Evolutionary conservation across 371 early-diverging fungal genomes (phyloP), one percentile per base, ranked within the genome.

Genomic region (Syncephalastrum contaminatum): DNA sequence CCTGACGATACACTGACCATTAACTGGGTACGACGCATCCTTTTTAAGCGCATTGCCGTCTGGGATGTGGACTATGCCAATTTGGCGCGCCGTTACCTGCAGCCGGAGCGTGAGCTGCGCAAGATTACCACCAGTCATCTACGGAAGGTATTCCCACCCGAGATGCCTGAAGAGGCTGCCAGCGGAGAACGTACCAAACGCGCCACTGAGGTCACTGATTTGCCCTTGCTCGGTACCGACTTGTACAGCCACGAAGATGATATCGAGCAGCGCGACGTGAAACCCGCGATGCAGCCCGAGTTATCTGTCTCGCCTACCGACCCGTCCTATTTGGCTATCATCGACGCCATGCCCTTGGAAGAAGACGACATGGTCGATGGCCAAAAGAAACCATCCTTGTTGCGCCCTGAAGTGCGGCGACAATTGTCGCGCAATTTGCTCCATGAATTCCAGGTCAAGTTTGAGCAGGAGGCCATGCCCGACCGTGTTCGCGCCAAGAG

Each of bases 51-150:
- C 30, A 89, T 92, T 0, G 66, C 73, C 1, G 77, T 70, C 39
- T 98, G 97, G 97, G 93, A 96, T 48, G 59, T 80, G 54, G 89
- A 90, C 20, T 94, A 96, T 63, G 78, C 83, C 0, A 80, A 84
- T 46, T 81, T 97, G 43, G 88, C 85, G 4, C 77, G 89, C 19
- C 73, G 73, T 4, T 93, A 87, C 60, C 71, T 95, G 51, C 89
- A 90, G 53, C 83, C 90, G 1, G 95, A 92, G 45, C 68, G 84
- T 3, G 90, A 91, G 46, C 64, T 88, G 6, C 79, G 83, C 25
- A 71, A 88, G 20, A 72, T 86, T 27, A 87, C 89, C 1, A 73
- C 87, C 0, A 80, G 64, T 1, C 88, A 88, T 43, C 57, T 92
- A 10, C 71, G 73, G 48, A 80, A 82, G 27, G 81, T 92, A 56